A percentile compares a stretch with the other conserved stretches of the same genome.
phyloP scores from a whole-genome alignment of 2,329 filamentous ascomycete species.

The Aspergillus ochraceoroseus region DNA sequence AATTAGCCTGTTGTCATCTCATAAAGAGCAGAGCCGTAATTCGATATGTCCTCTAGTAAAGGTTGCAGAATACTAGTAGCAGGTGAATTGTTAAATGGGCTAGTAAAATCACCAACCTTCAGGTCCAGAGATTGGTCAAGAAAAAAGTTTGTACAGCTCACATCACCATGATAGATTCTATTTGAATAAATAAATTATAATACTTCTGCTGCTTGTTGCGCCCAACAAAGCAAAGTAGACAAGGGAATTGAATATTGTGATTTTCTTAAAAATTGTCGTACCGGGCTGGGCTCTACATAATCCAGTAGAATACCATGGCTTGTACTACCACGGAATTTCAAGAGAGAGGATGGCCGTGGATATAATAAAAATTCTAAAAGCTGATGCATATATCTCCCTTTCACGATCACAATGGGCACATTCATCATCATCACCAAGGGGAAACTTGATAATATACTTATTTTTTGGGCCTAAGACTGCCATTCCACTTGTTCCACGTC shows the following conservation, averaged over 20 bases:
- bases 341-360: neutral
- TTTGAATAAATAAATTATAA: constrained; percentile 3
- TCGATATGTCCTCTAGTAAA: constrained; percentile 1
- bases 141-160: constrained; percentile 6
- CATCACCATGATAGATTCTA: constrained; percentile 3
- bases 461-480: constrained; percentile 1
- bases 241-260: neutral
- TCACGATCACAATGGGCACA: constrained; percentile 1
- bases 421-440: neutral
- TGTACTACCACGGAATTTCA: constrained; percentile 2
- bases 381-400: constrained; percentile 6
- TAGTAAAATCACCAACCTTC: constrained; percentile 7
- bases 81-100: neutral
- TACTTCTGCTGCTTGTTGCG: constrained; percentile 3
- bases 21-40: constrained; percentile 7
- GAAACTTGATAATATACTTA: constrained; percentile 6
- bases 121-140: neutral
- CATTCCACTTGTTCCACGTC: constrained; percentile 1
- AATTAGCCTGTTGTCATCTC: neutral
- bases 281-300: constrained; percentile 1
- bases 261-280: neutral
- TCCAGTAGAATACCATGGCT: constrained; percentile 2
- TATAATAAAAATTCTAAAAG: neutral
- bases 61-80: constrained; percentile 1
- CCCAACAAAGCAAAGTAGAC: constrained; percentile 4